A percentile compares a stretch with the other conserved stretches of the same genome.
phyloP scores from a whole-genome alignment of 2,329 filamentous ascomycete species.

The Fusarium coffeatum region DNA sequence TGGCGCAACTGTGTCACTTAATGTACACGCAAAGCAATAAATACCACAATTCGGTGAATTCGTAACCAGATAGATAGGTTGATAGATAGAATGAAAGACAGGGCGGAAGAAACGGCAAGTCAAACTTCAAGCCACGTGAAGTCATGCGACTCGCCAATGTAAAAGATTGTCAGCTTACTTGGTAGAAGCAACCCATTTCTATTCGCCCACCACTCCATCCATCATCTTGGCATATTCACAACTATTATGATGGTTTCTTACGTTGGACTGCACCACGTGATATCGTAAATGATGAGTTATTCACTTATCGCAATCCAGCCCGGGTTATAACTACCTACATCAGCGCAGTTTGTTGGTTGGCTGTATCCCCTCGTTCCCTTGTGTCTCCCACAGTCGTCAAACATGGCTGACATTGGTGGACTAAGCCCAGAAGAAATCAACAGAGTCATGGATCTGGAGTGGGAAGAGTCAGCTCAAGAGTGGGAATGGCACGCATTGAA shows the following conservation, averaged over 20 bases:
- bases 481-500: slow-evolving; percentile 23
- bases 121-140: background rate
- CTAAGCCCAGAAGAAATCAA: slow-evolving; percentile 18
- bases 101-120: background rate
- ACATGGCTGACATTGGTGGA: slow-evolving; percentile 9
- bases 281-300: background rate
- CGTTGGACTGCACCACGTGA: slow-evolving; percentile 21
- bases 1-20: background rate
- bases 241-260: background rate
- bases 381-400: background rate
- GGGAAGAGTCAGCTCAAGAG: slow-evolving; percentile 16
- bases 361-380: background rate
- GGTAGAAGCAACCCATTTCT: background rate
- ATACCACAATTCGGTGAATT: background rate
- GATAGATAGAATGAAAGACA: too few relatives aligned
- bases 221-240: background rate
- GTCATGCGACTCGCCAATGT: background rate
- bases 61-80: background rate
- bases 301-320: background rate
- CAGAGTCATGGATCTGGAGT: slow-evolving; percentile 23
- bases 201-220: background rate
- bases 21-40: background rate
- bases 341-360: background rate
- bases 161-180: background rate
- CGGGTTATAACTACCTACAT: background rate